Percentiles rank a stretch among this genome's conserved stretches.
Evolutionary conservation across 78 protist species (phyloP).

Genomic region (Blattamonas nauphoetae): DNA sequence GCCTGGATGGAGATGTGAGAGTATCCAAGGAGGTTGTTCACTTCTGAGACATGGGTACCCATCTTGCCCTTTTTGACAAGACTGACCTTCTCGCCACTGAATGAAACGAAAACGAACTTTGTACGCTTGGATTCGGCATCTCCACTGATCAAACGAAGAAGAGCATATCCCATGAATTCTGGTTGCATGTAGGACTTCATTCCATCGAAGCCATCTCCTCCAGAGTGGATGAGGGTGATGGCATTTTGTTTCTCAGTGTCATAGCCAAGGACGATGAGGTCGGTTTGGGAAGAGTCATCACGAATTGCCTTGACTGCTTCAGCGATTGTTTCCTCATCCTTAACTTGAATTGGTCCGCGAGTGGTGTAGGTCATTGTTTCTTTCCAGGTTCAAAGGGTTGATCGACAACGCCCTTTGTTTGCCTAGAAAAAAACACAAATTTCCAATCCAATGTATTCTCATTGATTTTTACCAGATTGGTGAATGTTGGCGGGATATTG

Average conservation of each 20-base stretch:
- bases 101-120: constrained; percentile 26
- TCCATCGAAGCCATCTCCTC: neutral
- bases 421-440: too few species aligned
- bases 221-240: neutral
- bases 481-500: too few species aligned
- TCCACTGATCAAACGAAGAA: constrained; percentile 22
- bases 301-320: neutral
- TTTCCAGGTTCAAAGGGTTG: too few species aligned
- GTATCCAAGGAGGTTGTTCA: neutral
- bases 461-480: too few species aligned
- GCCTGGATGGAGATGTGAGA: constrained; percentile 4
- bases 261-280: neutral
- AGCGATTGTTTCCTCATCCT: neutral
- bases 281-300: neutral
- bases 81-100: constrained; percentile 16
- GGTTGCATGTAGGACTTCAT: neutral
- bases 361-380: neutral
- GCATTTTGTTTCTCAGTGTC: neutral
- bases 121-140: constrained; percentile 18
- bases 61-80: constrained; percentile 5
- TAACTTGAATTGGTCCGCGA: neutral
- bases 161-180: neutral
- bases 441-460: too few species aligned
- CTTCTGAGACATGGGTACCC: neutral
- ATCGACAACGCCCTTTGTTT: too few species aligned